Base-by-base conservation (phyloP, 345 rosid species). In the Pistacia integerrima region DNA sequence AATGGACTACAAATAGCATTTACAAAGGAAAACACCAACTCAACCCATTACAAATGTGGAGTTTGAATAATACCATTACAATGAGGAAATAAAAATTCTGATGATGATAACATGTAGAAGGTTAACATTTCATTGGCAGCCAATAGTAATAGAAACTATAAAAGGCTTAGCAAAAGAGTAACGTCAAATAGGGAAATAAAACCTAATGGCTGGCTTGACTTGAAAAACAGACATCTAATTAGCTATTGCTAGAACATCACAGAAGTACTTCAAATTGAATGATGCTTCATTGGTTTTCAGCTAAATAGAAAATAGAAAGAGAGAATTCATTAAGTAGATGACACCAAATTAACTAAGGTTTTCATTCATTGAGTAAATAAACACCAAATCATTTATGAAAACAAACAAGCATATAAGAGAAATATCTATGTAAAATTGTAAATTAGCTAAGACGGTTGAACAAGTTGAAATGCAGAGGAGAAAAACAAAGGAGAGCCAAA, bases 1-100 rank as follows among this genome's bases (percentile, higher is more conserved):
- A 95, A 95, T 36, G 97, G 94, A 30, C 97, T 94, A 88, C 77
- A 78, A 48, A 65, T 36, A 57, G 54, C 48, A 81, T 61, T 48
- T 60, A 25, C 76, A 56, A 61, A 9, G 7, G 12, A 49, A 61
- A 25, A 35, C 41, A 5, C 30, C n/a, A 69, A 62, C 4, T 8
- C 13, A 3, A 0, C 62, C 22, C 17, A 61, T 30, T 30, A 33
- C n/a, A 44, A 30, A 25, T 49, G 18, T 49, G 33, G 33, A 44
- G 12, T 67, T 30, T 22, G 8, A 12, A 22, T 44, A 3, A 7
- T 22, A 22, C 57, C 6, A 14, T 54, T 13, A 54, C 2, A 16
- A 13, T 54, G 5, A 13, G 18, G 57, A 54, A 54, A 5, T 54
- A 54, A 54, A 54, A 54, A 1, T 13, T 13, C 57, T 5, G 6